A percentile compares a stretch with the other conserved stretches of the same genome.
phyloP scores from a whole-genome alignment of 495 filamentous ascomycete genomes.

The Terfezia boudieri region DNA sequence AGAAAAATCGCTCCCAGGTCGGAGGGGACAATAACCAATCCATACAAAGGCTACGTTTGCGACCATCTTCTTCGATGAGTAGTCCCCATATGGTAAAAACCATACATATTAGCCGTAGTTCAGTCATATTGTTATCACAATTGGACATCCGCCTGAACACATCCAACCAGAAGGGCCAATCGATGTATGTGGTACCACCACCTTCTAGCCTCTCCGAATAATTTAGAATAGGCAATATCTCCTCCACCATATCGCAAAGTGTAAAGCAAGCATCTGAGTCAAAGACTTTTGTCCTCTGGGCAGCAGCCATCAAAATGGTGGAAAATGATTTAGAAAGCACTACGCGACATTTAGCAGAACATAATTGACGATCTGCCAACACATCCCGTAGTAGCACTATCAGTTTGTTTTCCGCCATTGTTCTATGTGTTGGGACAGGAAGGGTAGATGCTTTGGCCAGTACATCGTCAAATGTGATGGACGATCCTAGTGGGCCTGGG shows the following conservation, averaged over 20 bases:
- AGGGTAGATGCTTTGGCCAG: conserved; percentile 45
- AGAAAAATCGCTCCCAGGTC: conserved; percentile 68
- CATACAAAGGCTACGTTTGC: conserved; percentile 51
- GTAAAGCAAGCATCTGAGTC: conserved; percentile 80
- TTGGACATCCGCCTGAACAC: conserved; percentile 65
- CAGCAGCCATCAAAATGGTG: conserved; percentile 45
- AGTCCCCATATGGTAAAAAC: conserved; percentile 63
- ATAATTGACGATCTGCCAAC: conserved; percentile 26
- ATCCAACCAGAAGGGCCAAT: conserved; percentile 80
- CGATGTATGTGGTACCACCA: conserved; percentile 22
- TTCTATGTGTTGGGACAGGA: conserved; percentile 35
- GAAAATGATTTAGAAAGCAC: conserved; percentile 65
- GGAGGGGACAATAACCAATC: conserved; percentile 61
- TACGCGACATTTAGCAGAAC: conserved; percentile 31
- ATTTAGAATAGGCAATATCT: conserved; percentile 27
- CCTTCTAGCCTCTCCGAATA: conserved; percentile 8
- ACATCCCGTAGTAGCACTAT: conserved; percentile 74
- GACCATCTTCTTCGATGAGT: conserved; percentile 38
- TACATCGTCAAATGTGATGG: conserved; percentile 56
- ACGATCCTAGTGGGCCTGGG: conserved; percentile 32
- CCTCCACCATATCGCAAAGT: conserved; percentile 81
- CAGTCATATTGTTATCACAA: conserved; percentile 84
- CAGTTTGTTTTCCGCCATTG: conserved; percentile 85
- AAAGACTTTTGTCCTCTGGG: conserved; percentile 56
- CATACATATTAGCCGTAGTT: conserved; percentile 72